Percentiles rank a stretch among this genome's conserved stretches.
Evolutionary conservation across 345 rosid species (phyloP).

Genomic region (Brassica juncea): DNA sequence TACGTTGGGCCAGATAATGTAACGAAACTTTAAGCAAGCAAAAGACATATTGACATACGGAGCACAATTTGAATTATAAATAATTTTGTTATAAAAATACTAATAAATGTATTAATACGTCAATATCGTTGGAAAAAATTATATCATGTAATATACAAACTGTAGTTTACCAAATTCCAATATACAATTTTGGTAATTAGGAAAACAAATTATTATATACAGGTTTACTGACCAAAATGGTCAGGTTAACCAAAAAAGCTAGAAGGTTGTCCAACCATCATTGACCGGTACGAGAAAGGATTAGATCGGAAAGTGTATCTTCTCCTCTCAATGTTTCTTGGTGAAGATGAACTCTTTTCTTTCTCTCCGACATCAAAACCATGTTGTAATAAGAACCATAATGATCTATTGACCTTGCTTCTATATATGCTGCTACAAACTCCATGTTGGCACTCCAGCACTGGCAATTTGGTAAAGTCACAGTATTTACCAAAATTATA

Average conservation of each 20-base stretch:
- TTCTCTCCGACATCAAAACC: neutral
- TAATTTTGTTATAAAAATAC: neutral
- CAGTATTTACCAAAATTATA: neutral
- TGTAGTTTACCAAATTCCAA: neutral
- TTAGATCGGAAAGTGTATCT: neutral
- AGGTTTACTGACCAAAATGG: neutral
- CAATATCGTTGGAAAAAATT: neutral
- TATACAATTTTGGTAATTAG: neutral
- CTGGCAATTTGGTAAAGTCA: neutral
- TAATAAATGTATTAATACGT: neutral
- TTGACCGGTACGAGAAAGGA: conserved; percentile 23
- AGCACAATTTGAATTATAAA: too few relatives aligned
- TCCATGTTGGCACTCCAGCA: neutral
- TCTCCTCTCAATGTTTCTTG: conserved; percentile 23
- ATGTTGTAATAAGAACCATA: neutral
- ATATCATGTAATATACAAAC: neutral
- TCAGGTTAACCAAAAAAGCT: neutral
- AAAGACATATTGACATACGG: neutral
- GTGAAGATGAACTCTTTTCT: conserved; percentile 11
- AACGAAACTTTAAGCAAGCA: neutral
- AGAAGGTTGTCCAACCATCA: conserved; percentile 36
- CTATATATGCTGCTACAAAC: neutral
- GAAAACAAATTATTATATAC: neutral
- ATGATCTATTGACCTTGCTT: neutral
- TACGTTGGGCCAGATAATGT: neutral